Base-by-base conservation (phyloP, 2,329 filamentous ascomycete species). In the Ceratocystis colombiana region DNA sequence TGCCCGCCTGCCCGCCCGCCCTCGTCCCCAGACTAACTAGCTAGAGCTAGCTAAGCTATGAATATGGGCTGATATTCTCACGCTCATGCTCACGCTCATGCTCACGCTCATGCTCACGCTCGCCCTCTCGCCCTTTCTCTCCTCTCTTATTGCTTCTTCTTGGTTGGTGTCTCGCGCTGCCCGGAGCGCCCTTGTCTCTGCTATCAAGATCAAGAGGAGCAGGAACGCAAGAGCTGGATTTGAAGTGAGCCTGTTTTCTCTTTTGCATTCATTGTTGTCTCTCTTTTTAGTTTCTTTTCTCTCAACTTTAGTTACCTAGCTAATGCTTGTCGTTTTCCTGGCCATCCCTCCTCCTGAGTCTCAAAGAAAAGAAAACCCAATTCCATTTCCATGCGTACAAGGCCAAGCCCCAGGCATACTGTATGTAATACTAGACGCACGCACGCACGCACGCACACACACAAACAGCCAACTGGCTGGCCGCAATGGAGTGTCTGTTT, bases 151-250 rank as follows among this genome's bases (percentile, higher is more conserved):
- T 15, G 25, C 48, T 53, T 53, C 53, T 20, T 12, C 37, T 41
- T 15, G 37, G 12, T 33, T 59, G 33, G 55, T 59, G 55, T 59
- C 55, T 59, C 55, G 55, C 55, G 55, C 33, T 37, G 55, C 5
- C 55, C 55, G 55, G 33, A 59, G 28, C 28, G 28, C 17, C 17
- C 55, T 59, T 33, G 55, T 59, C 55, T 59, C 55, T 25, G 37
- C 12, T 41, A 41, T 41, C 37, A 41, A 41, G 37, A 41, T 41
- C 37, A 41, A 41, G 37, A 41, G 37, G 10, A 41, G 37, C 37
- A 41, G 37, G 10, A 41, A 41, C 37, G 37, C 37, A 41, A 41
- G 37, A 59, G 30, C 28, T 59, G 8, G 20, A 53, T 10, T 25
- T 12, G 8, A 20, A 37, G 12, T 28, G 37, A 28, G 37, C 61